A percentile compares a stretch with the other conserved stretches of the same genome.
Evolutionary conservation across 1,139 yeast genomes (phyloP).

Genomic region (Blastobotrys elegans): DNA sequence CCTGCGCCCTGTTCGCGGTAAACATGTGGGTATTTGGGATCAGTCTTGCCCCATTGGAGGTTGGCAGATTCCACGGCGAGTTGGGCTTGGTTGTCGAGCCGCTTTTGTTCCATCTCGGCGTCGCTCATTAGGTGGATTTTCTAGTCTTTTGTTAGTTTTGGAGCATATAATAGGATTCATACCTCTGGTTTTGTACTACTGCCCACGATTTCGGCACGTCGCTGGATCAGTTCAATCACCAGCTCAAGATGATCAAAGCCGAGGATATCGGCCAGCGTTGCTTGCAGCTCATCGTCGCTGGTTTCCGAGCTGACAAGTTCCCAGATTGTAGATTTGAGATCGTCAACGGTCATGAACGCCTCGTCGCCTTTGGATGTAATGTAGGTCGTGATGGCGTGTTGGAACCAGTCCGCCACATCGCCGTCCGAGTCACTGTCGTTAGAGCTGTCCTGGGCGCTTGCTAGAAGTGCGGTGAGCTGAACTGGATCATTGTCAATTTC

Average conservation of each 20-base stretch:
- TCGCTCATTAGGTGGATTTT: constrained; percentile 41
- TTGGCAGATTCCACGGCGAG: constrained; percentile 42
- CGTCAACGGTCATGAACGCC: constrained; percentile 18
- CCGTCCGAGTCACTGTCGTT: not conserved
- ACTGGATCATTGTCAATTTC: constrained; percentile 12
- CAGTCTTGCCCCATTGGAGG: constrained; percentile 44
- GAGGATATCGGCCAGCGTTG: constrained; percentile 64
- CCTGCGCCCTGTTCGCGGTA: constrained; percentile 67
- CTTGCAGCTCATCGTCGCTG: constrained; percentile 61
- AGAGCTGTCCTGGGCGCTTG: not conserved
- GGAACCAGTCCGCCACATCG: constrained; percentile 1
- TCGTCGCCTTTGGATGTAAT: constrained; percentile 7
- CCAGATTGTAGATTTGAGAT: constrained; percentile 24
- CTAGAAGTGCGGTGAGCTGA: not conserved
- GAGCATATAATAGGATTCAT: no score
- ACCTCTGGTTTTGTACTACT: constrained; percentile 7
- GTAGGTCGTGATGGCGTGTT: not conserved
- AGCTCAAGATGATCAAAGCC: constrained; percentile 85
- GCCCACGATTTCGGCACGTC: constrained; percentile 32
- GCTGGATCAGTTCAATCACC: constrained; percentile 59
- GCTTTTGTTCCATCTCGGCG: constrained; percentile 54
- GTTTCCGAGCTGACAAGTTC: constrained; percentile 34
- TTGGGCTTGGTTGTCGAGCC: constrained; percentile 47
- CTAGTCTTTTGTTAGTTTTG: constrained; percentile 20
- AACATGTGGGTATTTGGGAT: constrained; percentile 78